Evolutionary conservation across 1,284 basidiomycete species (phyloP), one percentile per base, ranked within the genome.

Genomic region (Ceratobasidium sp.): DNA sequence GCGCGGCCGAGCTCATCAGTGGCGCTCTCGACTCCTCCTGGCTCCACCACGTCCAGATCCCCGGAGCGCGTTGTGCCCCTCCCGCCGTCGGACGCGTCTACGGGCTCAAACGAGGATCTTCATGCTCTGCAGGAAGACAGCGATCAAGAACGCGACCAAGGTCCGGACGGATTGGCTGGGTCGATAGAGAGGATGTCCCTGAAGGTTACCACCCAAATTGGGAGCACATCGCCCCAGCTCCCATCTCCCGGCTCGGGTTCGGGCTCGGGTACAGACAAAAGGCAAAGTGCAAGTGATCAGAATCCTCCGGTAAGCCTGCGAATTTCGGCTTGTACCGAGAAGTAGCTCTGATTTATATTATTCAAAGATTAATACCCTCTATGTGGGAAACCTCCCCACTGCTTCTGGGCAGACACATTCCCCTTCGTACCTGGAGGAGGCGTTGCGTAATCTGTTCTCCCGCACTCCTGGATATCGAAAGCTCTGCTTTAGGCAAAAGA

Each of bases 401-500:
- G 85, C 87, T 30, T 84, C 83, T 54, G 83, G 85, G 33, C 77
- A 79, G 1, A 76, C 79, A 0, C 87, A 86, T 74, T 85, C 91
- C 14, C 84, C 88, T 53, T 88, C 88, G 74, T 86, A 88, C 74
- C 83, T 98, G 0, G 93, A 98, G 78, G 92, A 93, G 67, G 87
- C 86, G 53, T 82, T 99, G 16, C 84, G 92, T 69, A 86, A 87
- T 41, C 80, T 96, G 53, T 98, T 99, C 77, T 82, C 84, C 46
- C 82, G 83, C 41, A 88, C 88, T 47, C 84, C 85, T 1, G 95
- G 95, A 2, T 99, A 89, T 79, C 89, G 93, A 69, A 91, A 95
- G 75, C 84, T 99, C 73, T 95, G 90, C 74, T 98, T 95, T 82
- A 84, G 94, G 69, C 93, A 96, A 77, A 99, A 99, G 82, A 91